These are phyloP conservation scores for Agarophyton chilense DNA, from an alignment of 23 red algal genomes.

Conservation along the genomic window DNA sequence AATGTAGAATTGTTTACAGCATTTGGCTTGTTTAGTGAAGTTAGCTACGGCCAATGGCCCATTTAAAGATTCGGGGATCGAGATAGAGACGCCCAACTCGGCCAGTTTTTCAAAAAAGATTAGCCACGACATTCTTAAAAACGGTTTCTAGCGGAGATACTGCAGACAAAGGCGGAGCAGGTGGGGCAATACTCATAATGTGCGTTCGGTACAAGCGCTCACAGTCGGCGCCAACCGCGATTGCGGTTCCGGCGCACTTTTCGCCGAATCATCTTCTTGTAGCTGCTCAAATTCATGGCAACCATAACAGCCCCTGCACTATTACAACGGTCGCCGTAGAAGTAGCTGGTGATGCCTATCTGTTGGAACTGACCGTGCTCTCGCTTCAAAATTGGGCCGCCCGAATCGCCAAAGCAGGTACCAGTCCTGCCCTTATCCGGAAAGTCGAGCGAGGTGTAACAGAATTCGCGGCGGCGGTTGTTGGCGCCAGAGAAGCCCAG, in stretches of 20 bases:
- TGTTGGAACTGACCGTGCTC: background rate
- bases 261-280: background rate
- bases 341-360: conserved; percentile 48
- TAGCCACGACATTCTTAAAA: too few relatives aligned
- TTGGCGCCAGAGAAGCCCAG: conserved; percentile 19
- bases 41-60: too few relatives aligned
- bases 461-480: background rate
- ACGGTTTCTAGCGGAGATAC: too few relatives aligned
- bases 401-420: conserved; percentile 51
- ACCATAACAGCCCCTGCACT: conserved; percentile 17
- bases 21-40: too few relatives aligned
- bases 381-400: conserved; percentile 17
- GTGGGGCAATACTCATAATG: too few relatives aligned
- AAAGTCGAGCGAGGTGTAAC: conserved; percentile 33
- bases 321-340: conserved; percentile 15
- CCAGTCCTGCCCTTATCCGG: conserved; percentile 17
- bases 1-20: too few relatives aligned
- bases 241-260: background rate
- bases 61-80: too few relatives aligned
- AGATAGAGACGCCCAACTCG: too few relatives aligned
- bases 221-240: conserved; percentile 4
- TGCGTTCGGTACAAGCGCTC: too few relatives aligned
- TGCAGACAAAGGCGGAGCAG: too few relatives aligned
- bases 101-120: too few relatives aligned
- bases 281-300: background rate